Evolutionary conservation across 768 basidiomycete genomes (phyloP).

Genomic region (Phanerochaete carnosa): DNA sequence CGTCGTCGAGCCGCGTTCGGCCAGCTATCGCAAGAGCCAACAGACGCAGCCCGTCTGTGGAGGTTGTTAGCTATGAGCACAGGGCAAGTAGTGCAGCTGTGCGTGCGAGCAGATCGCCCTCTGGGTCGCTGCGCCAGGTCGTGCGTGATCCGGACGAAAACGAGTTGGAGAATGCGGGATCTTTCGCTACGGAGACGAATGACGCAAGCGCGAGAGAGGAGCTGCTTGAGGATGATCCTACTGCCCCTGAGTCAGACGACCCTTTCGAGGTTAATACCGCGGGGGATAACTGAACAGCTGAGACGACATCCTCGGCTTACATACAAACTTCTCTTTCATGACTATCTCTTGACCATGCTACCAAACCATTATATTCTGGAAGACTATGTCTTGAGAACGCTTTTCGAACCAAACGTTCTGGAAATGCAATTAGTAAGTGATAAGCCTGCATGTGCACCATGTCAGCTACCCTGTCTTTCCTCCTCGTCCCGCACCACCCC

Average conservation of each 20-base stretch:
- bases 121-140: background rate
- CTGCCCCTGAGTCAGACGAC: background rate
- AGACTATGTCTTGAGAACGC: no score
- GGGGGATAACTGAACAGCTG: background rate
- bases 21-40: no score
- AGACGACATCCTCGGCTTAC: no score
- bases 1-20: background rate
- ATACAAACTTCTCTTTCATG: no score
- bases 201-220: background rate
- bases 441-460: background rate
- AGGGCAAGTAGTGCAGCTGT: no score
- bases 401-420: no score
- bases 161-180: background rate
- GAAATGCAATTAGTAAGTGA: background rate
- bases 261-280: background rate
- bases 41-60: no score
- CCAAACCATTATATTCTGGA: no score
- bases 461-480: background rate
- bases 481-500: background rate
- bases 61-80: no score
- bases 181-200: background rate
- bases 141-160: background rate
- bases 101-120: background rate
- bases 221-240: background rate
- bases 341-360: background rate